A percentile compares a stretch with the other conserved stretches of the same genome.
These are phyloP conservation scores for Colletotrichum somersetense DNA, from an alignment of 2,329 filamentous ascomycete species.

Conservation along the genomic window DNA sequence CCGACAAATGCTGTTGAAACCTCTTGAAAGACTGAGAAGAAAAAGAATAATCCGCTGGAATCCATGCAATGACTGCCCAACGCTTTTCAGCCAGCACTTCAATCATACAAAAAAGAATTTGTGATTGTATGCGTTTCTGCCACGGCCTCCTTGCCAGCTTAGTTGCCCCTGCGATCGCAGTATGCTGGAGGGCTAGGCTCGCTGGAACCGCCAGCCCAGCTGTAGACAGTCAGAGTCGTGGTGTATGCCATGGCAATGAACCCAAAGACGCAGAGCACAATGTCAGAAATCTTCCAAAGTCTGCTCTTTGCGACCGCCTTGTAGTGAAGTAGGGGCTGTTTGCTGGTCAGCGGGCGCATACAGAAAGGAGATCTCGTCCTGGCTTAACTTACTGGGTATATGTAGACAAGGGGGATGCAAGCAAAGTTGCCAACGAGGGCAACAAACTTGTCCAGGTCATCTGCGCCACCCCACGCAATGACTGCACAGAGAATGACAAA, in stretches of 20 bases:
- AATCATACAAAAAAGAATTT: slow-evolving; percentile 3
- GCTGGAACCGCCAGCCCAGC: slow-evolving; percentile 77
- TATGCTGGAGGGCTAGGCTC: slow-evolving; percentile 64
- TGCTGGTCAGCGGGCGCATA: slow-evolving; percentile 49
- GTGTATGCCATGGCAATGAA: slow-evolving; percentile 92
- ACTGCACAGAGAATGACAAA: slow-evolving; percentile 87
- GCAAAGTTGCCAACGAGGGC: slow-evolving; percentile 80
- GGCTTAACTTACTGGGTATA: slow-evolving; percentile 85
- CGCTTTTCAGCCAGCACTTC: slow-evolving; percentile 32
- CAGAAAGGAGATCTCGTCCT: slow-evolving; percentile 29
- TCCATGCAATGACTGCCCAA: slow-evolving; percentile 39
- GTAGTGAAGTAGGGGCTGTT: slow-evolving; percentile 89
- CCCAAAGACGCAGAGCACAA: slow-evolving; percentile 84
- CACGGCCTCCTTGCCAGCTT: not conserved
- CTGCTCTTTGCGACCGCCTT: slow-evolving; percentile 79
- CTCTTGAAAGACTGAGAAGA: slow-evolving; percentile 12
- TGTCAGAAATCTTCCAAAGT: slow-evolving; percentile 78
- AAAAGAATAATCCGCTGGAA: slow-evolving; percentile 32
- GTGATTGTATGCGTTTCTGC: slow-evolving; percentile 13
- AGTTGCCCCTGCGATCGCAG: slow-evolving; percentile 59
- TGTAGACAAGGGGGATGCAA: slow-evolving; percentile 83
- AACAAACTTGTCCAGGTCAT: slow-evolving; percentile 87
- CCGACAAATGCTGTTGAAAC: slow-evolving; percentile 31
- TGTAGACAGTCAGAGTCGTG: slow-evolving; percentile 85
- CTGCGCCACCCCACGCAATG: slow-evolving; percentile 92